Percentiles rank a stretch among this genome's conserved stretches.
These are phyloP conservation scores for Aureobasidium mangrovei DNA, from an alignment of 2,329 filamentous ascomycete genomes.

Conservation along the genomic window DNA sequence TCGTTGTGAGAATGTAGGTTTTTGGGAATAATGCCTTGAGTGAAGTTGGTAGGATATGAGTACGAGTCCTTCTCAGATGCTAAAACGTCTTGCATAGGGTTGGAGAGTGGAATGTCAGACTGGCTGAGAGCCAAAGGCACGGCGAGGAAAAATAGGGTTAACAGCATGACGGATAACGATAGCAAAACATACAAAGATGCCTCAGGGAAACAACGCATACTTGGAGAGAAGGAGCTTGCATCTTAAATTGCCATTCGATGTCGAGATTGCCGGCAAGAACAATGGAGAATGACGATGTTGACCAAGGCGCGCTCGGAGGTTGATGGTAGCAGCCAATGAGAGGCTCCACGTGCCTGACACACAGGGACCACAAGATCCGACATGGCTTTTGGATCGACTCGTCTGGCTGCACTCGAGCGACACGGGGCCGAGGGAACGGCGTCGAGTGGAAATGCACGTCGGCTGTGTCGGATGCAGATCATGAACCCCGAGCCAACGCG, in stretches of 20 bases:
- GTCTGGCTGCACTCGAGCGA: background rate
- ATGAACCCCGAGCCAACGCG: background rate
- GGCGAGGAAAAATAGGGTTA: background rate
- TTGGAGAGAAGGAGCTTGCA: background rate
- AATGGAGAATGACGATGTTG: background rate
- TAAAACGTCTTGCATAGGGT: conserved; percentile 47
- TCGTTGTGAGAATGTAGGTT: conserved; percentile 51
- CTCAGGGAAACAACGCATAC: background rate
- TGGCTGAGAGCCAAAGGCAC: conserved; percentile 18
- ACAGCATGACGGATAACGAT: conserved; percentile 6
- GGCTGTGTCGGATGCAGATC: conserved; percentile 5
- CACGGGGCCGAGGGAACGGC: conserved; percentile 5
- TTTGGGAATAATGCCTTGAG: conserved; percentile 51
- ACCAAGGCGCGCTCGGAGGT: background rate
- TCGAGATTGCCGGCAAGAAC: background rate
- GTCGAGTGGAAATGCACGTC: conserved; percentile 3
- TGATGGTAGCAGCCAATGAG: conserved; percentile 3
- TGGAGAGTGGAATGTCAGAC: conserved; percentile 33
- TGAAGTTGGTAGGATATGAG: conserved; percentile 53
- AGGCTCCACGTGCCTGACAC: conserved; percentile 8
- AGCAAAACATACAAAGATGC: background rate
- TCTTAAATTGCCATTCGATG: background rate
- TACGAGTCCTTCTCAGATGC: conserved; percentile 46
- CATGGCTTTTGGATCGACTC: background rate
- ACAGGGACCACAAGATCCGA: background rate